Evolutionary conservation across 2,329 filamentous ascomycete genomes (phyloP), one percentile per base, ranked within the genome.

Genomic region (Cladophialophora immunda): DNA sequence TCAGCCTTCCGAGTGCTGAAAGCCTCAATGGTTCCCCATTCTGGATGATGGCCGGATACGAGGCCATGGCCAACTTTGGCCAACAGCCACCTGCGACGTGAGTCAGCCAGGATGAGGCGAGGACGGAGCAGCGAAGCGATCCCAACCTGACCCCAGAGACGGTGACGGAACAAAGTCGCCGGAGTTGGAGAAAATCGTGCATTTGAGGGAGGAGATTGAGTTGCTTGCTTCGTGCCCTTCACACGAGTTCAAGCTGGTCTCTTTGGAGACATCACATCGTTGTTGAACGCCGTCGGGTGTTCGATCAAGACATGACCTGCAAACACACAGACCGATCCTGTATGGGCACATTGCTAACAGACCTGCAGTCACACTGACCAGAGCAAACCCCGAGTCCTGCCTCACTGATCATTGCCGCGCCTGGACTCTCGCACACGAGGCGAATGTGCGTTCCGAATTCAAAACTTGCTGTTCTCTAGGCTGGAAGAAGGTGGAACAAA

Each of bases 11-110:
- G 13, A 50, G 45, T 13, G 45, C 22, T 50, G 45, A 25, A 50
- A 50, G 38, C 38, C 38, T 41, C 38, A 17, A 41, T n/a, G 38
- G 15, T 50, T 25, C 5, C 45, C 45, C 19, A 1, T 50, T 50
- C 7, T 50, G 19, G 45, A 25, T 50, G 19, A 50, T 11, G 19
- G 1, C 19, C 25, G 7, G 45, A 50, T 19, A 41, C 13, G 19
- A 6, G 22, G 38, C 38, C n/a, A 15, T 6, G 4, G 2, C 45
- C 45, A 50, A 25, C 50, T 19, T 22, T 11, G n/a, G 58, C 34
- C 27, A 53, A 15, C 32, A 32, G 50, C 58, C 45, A 30, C 30
- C 41, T 61, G 45, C 58, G 47, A 53, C 13, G 30, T 61, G 58
- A 61, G 29, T 61, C 30, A 61, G 58, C 58, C 32, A 61, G 25